Base-by-base conservation (phyloP, 177 flowering plant genomes). In the Telopea speciosissima region DNA sequence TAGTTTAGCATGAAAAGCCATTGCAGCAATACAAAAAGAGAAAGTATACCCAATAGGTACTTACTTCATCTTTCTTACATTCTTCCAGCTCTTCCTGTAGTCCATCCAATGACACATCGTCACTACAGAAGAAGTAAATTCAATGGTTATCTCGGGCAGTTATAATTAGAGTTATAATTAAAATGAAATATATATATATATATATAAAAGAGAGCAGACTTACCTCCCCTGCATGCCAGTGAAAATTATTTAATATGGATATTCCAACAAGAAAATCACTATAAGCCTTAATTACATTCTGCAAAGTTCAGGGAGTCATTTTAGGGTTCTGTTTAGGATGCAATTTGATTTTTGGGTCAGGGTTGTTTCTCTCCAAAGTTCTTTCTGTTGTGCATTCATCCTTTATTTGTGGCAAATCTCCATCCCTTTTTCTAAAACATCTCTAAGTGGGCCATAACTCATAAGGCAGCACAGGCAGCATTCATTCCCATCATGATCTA, bases 31-130 rank as follows among this genome's bases (percentile, higher is more conserved):
- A 65, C 24, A 19, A 22, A 19, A 67, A 31, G 64, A 56, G 61
- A 56, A 67, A 36, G 24, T 31, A 49, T 44, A 13, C 25, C 40
- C 59, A 61, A 25, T 17, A 49, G 14, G 16, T 49, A 78, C 93
- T 84, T 79, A 92, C 98, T 69, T 92, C 89, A 77, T 92, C 95
- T 77, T 79, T 79, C 77, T 82, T 80, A 71, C 99, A 94, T 78
- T 92, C 97, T 80, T 92, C 92, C 25, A 94, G 81, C 79, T 92
- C 99, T 70, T 89, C 80, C 78, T 92, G 86, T 52, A 94, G 85
- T 74, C 97, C 97, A 74, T 94, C 96, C 72, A 92, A 73, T 24
- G 97, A 92, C 24, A 92, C 62, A 72, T 87, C 93, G 62, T 90
- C 97, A 74, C 97, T 90, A 66, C 63, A 78, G 42, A 69, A 67